phyloP scores from a whole-genome alignment of 805 yeast genomes.

The Candida khao-thaluensis region DNA sequence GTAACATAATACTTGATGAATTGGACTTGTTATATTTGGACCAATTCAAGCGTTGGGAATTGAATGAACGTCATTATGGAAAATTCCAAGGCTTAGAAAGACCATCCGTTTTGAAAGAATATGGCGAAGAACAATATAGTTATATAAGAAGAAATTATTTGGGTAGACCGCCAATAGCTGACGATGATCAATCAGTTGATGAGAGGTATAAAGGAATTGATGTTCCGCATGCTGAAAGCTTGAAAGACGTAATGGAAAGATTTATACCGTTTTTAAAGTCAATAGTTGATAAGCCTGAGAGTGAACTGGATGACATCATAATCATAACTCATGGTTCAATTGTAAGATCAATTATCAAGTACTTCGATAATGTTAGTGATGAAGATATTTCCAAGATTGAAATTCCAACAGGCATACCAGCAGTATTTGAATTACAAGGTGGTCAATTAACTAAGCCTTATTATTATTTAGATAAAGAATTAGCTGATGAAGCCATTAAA shows the following conservation, averaged over 20 bases:
- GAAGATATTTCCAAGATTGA: conserved; percentile 38
- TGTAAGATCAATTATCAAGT: conserved; percentile 41
- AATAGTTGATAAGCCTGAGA: conserved; percentile 22
- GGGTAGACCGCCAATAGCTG: conserved; percentile 37
- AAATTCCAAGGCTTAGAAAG: conserved; percentile 41
- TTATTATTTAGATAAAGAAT: conserved; percentile 41
- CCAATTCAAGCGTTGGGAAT: conserved; percentile 39
- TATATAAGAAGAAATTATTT: conserved; percentile 37
- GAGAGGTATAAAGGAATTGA: conserved; percentile 31
- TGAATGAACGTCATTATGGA: conserved; percentile 47
- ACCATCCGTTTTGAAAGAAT: conserved; percentile 32
- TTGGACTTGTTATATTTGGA: conserved; percentile 36
- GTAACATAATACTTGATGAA: conserved; percentile 34
- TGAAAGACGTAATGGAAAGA: conserved; percentile 39
- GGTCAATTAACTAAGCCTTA: conserved; percentile 27
- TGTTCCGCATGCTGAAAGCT: conserved; percentile 40
- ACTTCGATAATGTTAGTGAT: conserved; percentile 35
- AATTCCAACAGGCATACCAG: conserved; percentile 46
- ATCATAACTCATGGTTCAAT: conserved; percentile 45
- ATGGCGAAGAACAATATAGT: conserved; percentile 38
- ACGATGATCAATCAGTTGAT: conserved; percentile 33
- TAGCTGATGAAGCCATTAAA: conserved; percentile 39
- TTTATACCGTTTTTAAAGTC: conserved; percentile 36
- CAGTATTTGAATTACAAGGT: conserved; percentile 39
- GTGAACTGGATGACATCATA: conserved; percentile 28